These are phyloP conservation scores for Aspergillus fischeri DNA, from an alignment of 2,329 filamentous ascomycete species.

Conservation along the genomic window DNA sequence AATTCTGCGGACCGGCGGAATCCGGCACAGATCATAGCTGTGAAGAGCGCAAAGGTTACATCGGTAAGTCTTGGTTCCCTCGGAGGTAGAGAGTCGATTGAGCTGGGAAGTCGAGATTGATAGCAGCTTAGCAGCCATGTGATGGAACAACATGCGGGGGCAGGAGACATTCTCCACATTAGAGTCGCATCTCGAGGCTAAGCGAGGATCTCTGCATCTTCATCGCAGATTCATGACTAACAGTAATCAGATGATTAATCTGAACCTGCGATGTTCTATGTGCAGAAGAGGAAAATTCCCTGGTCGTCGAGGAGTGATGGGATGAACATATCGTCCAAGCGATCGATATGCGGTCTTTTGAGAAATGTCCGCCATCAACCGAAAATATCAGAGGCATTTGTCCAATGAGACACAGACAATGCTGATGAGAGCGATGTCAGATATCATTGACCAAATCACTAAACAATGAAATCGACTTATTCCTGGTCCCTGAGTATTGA, in stretches of 20 bases:
- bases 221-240: background rate
- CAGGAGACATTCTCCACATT: background rate
- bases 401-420: background rate
- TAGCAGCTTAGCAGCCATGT: background rate
- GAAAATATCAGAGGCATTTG: background rate
- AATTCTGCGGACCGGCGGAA: background rate
- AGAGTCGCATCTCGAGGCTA: background rate
- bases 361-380: background rate
- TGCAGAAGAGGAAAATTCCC: background rate
- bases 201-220: too few species aligned
- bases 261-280: background rate
- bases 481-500: background rate
- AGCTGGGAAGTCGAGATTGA: background rate
- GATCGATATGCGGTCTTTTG: background rate
- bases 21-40: background rate
- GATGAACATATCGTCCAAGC: background rate
- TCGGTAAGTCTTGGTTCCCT: background rate
- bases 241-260: background rate
- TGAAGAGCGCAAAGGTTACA: background rate
- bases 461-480: background rate
- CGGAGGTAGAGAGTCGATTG: background rate
- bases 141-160: background rate
- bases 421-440: background rate
- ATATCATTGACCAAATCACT: background rate
- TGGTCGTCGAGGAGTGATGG: background rate